Percentiles rank a stretch among this genome's conserved stretches.
phyloP scores from a whole-genome alignment of 805 yeast genomes.

The Komagataella pseudopastoris region DNA sequence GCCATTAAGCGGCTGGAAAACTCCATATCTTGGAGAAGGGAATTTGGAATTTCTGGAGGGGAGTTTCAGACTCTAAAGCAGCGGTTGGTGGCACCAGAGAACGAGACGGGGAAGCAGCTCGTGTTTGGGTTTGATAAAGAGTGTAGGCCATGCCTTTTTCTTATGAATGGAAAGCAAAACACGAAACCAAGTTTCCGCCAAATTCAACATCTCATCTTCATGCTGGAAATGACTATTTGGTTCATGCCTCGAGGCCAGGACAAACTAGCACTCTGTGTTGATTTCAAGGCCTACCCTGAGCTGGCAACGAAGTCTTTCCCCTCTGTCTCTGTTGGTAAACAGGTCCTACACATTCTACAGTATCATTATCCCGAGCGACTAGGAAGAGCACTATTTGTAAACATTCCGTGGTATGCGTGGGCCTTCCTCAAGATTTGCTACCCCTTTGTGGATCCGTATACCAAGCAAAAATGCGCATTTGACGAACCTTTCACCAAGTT shows the following conservation, averaged over 20 bases:
- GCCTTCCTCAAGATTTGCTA: slow-evolving; percentile 76
- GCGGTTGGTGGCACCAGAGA: slow-evolving; percentile 39
- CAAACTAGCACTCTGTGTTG: slow-evolving; percentile 69
- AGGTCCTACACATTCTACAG: slow-evolving; percentile 74
- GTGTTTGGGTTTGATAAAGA: slow-evolving; percentile 75
- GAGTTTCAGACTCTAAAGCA: slow-evolving; percentile 26
- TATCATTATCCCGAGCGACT: slow-evolving; percentile 87
- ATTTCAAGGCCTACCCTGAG: slow-evolving; percentile 60
- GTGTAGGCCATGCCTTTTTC: slow-evolving; percentile 71
- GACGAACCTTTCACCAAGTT: slow-evolving; percentile 70
- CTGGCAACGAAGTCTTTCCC: slow-evolving; percentile 38
- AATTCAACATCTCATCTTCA: slow-evolving; percentile 77
- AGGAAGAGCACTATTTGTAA: slow-evolving; percentile 72
- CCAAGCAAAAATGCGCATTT: slow-evolving; percentile 74
- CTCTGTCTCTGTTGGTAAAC: slow-evolving; percentile 65
- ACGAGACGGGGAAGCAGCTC: slow-evolving; percentile 76
- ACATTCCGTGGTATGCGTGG: slow-evolving; percentile 84
- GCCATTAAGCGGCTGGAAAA: slow-evolving; percentile 53
- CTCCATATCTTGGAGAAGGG: slow-evolving; percentile 75
- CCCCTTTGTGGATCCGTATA: slow-evolving; percentile 84
- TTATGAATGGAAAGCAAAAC: slow-evolving; percentile 81
- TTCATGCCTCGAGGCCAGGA: slow-evolving; percentile 88
- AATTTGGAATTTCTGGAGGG: slow-evolving; percentile 47
- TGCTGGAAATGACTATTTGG: slow-evolving; percentile 77
- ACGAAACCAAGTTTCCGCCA: slow-evolving; percentile 73